Evolutionary conservation across 2,329 filamentous ascomycete species (phyloP).

Genomic region (Ceratocystis harringtonii): DNA sequence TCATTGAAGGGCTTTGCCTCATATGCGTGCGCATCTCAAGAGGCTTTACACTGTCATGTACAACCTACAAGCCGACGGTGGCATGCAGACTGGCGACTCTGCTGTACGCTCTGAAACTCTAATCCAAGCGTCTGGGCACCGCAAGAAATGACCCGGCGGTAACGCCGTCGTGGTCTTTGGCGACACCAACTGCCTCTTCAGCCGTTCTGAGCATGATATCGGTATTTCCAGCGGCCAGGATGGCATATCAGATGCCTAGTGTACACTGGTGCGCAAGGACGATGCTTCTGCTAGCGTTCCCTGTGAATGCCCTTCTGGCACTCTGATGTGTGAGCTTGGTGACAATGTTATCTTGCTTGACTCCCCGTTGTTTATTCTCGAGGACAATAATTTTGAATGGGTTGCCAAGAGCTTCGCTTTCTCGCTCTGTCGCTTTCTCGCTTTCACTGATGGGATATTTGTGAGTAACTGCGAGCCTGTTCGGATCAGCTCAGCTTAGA

Average conservation of each 20-base stretch:
- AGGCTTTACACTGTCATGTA: no score
- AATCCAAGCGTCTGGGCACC: no score
- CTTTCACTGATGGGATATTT: conserved; percentile 32
- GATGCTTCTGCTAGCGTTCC: conserved; percentile 31
- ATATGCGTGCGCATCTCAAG: no score
- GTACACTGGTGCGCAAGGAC: conserved; percentile 37
- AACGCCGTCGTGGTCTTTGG: conserved; percentile 50
- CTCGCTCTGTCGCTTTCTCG: conserved; percentile 16
- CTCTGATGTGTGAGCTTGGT: conserved; percentile 45
- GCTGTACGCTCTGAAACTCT: no score
- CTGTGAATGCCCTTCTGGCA: conserved; percentile 43
- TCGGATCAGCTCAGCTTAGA: conserved; percentile 37
- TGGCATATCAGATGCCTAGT: conserved; percentile 43
- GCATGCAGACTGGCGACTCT: no score
- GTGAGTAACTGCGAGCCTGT: conserved; percentile 52
- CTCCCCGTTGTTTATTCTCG: conserved; percentile 30
- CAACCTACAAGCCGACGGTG: no score
- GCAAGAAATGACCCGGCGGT: conserved; percentile 23
- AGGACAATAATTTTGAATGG: conserved; percentile 39
- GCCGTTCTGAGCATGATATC: conserved; percentile 41
- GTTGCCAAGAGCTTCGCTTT: conserved; percentile 42
- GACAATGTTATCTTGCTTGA: conserved; percentile 51
- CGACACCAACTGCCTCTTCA: conserved; percentile 52
- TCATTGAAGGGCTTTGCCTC: no score
- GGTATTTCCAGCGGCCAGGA: conserved; percentile 34